A percentile compares a stretch with the other conserved stretches of the same genome.
Conservation (phyloP, 345 rosid species). For the Dovyalis caffra region DNA sequence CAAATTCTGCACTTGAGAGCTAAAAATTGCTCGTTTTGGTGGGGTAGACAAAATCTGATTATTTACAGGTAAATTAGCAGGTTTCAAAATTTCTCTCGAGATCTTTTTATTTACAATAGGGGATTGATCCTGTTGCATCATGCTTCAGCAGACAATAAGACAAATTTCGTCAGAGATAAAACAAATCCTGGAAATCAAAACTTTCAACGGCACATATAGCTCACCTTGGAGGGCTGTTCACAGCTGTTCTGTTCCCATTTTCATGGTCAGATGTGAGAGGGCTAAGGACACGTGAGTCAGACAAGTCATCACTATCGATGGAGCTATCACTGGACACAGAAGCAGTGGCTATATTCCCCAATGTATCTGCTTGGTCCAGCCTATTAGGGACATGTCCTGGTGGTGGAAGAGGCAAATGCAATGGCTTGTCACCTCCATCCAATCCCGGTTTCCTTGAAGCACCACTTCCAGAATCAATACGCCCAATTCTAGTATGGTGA, state of each 20-base stretch:
- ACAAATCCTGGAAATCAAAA: background rate
- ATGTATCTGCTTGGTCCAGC: constrained; percentile 16
- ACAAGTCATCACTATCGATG: constrained; percentile 23
- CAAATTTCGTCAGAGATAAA: constrained; percentile 18
- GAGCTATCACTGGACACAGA: constrained; percentile 31
- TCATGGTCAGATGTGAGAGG: constrained; percentile 31
- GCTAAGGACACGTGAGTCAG: constrained; percentile 23
- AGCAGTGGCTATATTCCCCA: constrained; percentile 24
- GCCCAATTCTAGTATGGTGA: constrained; percentile 4
- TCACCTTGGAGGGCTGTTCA: constrained; percentile 34
- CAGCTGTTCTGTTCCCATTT: constrained; percentile 24
- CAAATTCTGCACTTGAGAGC: constrained; percentile 59
- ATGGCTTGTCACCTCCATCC: constrained; percentile 12
- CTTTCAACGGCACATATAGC: background rate
- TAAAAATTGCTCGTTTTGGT: constrained; percentile 56
- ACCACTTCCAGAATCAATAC: constrained; percentile 21
- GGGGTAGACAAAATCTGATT: constrained; percentile 57
- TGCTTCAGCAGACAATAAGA: constrained; percentile 29
- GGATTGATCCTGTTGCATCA: constrained; percentile 53
- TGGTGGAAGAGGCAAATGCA: constrained; percentile 28
- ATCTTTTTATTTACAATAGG: constrained; percentile 38
- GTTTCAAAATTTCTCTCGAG: constrained; percentile 60
- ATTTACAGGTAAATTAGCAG: constrained; percentile 45
- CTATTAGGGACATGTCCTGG: constrained; percentile 18
- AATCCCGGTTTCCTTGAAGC: constrained; percentile 13